Evolutionary conservation across 805 yeast species (phyloP).

Genomic region (Metschnikowia vanudenii): DNA sequence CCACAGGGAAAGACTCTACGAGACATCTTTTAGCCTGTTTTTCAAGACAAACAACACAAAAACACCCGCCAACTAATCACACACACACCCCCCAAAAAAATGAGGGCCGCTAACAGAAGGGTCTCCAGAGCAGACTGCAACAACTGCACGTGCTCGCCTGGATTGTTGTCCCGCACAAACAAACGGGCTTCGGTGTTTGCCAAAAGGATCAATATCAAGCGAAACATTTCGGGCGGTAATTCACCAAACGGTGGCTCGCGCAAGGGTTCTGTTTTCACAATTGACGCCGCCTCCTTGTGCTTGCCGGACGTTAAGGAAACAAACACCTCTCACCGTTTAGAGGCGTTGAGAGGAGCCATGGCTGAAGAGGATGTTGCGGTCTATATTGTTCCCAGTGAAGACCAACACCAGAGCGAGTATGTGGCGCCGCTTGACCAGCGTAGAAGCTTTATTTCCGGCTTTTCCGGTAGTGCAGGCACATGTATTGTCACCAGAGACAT

Average conservation of each 20-base stretch:
- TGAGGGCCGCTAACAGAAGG: conserved; percentile 23
- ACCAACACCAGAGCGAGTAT: conserved; percentile 91
- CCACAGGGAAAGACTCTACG: background rate
- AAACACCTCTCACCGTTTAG: conserved; percentile 53
- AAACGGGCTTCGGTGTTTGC: conserved; percentile 57
- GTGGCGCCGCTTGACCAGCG: conserved; percentile 80
- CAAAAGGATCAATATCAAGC: conserved; percentile 30
- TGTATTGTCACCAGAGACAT: conserved; percentile 76
- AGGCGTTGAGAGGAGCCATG: conserved; percentile 61
- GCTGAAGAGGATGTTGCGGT: conserved; percentile 60
- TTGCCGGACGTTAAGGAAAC: conserved; percentile 45
- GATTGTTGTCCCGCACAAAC: conserved; percentile 65
- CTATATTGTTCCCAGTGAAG: conserved; percentile 82
- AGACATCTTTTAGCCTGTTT: background rate
- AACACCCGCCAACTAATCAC: no score
- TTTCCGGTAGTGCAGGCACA: conserved; percentile 91
- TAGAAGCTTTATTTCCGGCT: conserved; percentile 79
- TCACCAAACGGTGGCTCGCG: conserved; percentile 33
- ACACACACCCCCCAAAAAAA: background rate
- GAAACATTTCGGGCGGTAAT: conserved; percentile 12
- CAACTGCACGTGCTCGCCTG: conserved; percentile 85
- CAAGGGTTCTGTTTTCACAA: conserved; percentile 46
- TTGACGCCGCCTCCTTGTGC: conserved; percentile 42
- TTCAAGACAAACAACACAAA: no score
- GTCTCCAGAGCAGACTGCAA: conserved; percentile 51